Base-by-base conservation (phyloP, 257 asterid species). In the Primulina eburnea region DNA sequence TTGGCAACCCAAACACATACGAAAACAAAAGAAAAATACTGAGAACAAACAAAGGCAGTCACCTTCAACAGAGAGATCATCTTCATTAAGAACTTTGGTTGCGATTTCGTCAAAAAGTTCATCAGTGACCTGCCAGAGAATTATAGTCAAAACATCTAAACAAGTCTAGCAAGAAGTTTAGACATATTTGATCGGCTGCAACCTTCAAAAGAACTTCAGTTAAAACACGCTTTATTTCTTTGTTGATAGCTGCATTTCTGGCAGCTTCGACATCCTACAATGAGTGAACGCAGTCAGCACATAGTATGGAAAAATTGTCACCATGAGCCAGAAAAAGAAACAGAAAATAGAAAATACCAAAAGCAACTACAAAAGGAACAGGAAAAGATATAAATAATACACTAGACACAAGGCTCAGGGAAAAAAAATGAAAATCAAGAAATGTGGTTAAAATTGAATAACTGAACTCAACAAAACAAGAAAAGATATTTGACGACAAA, bases 31-130 rank as follows among this genome's bases (percentile, higher is more conserved):
- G 29, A 28, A 28, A 28, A 40, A 4, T 0, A 3, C 0, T 11
- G 52, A 5, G 17, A 40, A 40, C 55, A 56, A 59, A 53, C 35
- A 62, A 70, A 34, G 24, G 67, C 43, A 73, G 68, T 71, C 70
- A 94, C 99, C 97, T 84, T 86, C 89, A 78, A 83, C 77, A 24
- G 85, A 75, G 78, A 75, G 78, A 75, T 77, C 87, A 43, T 88
- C 98, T 84, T 94, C 99, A 65, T 76, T 82, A 65, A 94, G 86
- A 83, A 91, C 99, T 84, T 85, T 88, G 56, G 93, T 86, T 10
- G 98, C 99, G 82, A 94, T 89, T 82, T 94, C 98, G 80, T 89
- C 97, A 80, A 94, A 89, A 73, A 94, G 96, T 71, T 91, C 97
- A 55, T 89, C 99, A 35, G 99, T 94, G 66, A 94, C 99, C 99